These are phyloP conservation scores for Pichia sp. DNA, from an alignment of 1,139 yeast genomes.

Conservation along the genomic window DNA sequence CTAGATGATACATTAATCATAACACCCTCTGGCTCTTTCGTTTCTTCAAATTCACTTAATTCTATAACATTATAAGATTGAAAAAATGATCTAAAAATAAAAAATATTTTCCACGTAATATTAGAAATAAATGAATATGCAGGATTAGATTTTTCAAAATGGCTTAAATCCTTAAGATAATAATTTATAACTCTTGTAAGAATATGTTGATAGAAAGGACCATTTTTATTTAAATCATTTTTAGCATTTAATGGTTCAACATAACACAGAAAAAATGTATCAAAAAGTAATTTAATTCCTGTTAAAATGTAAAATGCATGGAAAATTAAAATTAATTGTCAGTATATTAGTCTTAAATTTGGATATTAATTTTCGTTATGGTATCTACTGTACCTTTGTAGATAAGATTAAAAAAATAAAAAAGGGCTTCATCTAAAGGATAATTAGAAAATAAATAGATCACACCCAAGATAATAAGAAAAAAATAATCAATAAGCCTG, in stretches of 20 bases:
- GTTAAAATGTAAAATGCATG: background rate
- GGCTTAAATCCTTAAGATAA: slow-evolving; percentile 17
- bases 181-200: slow-evolving; percentile 17
- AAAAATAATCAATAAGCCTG: slow-evolving; percentile 18
- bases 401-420: slow-evolving; percentile 4
- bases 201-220: slow-evolving; percentile 24
- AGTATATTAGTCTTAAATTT: background rate
- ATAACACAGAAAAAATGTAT: slow-evolving; percentile 21
- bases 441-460: slow-evolving; percentile 23
- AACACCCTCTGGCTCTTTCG: slow-evolving; percentile 21
- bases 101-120: slow-evolving; percentile 26
- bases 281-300: slow-evolving; percentile 16
- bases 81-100: slow-evolving; percentile 22
- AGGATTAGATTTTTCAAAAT: slow-evolving; percentile 16
- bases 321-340: background rate
- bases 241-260: slow-evolving; percentile 25
- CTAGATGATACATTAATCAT: slow-evolving; percentile 30
- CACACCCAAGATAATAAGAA: slow-evolving; percentile 15
- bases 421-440: slow-evolving; percentile 13
- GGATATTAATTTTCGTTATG: background rate
- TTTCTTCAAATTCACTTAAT: slow-evolving; percentile 20
- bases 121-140: slow-evolving; percentile 25
- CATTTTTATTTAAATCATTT: slow-evolving; percentile 20
- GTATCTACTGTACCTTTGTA: slow-evolving; percentile 6
- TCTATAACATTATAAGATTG: slow-evolving; percentile 29